Evolutionary conservation across 768 basidiomycete species (phyloP).

Genomic region (Mycena albidolilacea): DNA sequence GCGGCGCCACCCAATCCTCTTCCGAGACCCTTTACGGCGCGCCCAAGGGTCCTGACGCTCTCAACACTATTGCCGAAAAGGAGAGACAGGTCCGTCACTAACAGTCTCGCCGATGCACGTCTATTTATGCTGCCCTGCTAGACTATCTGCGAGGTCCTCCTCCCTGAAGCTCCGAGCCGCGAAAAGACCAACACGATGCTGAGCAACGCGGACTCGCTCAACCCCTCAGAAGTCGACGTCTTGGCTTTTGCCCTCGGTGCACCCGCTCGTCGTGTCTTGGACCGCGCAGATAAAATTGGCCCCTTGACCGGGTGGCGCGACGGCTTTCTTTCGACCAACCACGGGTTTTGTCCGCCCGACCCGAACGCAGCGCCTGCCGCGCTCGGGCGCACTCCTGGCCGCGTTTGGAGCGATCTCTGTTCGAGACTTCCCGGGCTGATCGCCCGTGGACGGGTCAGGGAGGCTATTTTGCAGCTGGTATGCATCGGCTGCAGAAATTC

Average conservation of each 20-base stretch:
- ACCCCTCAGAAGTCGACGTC: no score
- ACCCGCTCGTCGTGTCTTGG: neutral
- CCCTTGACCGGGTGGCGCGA: constrained; percentile 5
- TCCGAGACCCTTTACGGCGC: constrained; percentile 5
- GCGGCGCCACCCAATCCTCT: constrained; percentile 5
- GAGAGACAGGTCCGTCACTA: constrained; percentile 6
- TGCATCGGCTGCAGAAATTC: neutral
- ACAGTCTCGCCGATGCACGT: neutral
- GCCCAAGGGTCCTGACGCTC: constrained; percentile 1
- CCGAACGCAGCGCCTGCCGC: no score
- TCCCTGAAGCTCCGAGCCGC: constrained; percentile 4
- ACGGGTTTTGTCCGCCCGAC: neutral
- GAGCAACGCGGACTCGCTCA: neutral
- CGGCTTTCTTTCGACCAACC: constrained; percentile 3
- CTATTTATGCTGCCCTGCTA: constrained; percentile 1
- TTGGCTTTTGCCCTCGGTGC: neutral
- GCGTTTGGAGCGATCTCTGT: constrained; percentile 4
- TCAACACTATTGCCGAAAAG: neutral
- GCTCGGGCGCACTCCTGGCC: neutral
- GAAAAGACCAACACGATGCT: constrained; percentile 8
- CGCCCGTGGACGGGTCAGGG: neutral
- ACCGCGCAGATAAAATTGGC: constrained; percentile 4
- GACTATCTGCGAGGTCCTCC: constrained; percentile 7
- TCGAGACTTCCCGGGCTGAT: neutral
- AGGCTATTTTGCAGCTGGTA: neutral